Evolutionary conservation across 805 yeast genomes (phyloP), one percentile per base, ranked within the genome.

Genomic region (Candida tibetensis): DNA sequence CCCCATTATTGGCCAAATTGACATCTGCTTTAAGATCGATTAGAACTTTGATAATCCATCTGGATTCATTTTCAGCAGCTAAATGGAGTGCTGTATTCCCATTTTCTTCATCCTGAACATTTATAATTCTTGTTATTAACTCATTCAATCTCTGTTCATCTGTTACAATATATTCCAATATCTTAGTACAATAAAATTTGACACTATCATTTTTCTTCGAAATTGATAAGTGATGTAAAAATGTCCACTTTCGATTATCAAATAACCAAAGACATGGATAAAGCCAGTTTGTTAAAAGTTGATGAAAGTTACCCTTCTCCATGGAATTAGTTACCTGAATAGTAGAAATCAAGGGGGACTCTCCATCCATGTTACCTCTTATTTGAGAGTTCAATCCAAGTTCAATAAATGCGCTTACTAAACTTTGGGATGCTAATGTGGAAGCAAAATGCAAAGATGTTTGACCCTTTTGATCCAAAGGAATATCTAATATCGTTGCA

Each of bases 281-380:
- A 18, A 91, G 62, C 52, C 80, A 69, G 25, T 57, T 46, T 48
- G 81, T 83, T 37, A 93, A 66, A 35, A 93, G 61, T 36, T 77
- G 76, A 35, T 75, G 75, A 62, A 93, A 93, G 13, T 86, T 77
- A 0, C 84, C 80, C 44, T 79, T 76, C 48, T 88, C 96, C 63
- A 83, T 82, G 44, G 89, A 76, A 55, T 86, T 88, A 36, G 89
- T 89, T 37, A 80, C 96, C 60, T 76, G 79, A 21, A 90, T 86
- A 0, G 96, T 86, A 23, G 95, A 76, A 8, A 89, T 78, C 26
- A 64, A 53, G 1, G 69, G 64, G 4, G 69, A 56, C 43, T 67
- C 71, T 1, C 74, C 74, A 18, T 47, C 47, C 23, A 47, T 44
- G 32, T 62, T 61, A 1, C 74, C 74, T 34, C 74, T 51, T 9